These are phyloP conservation scores for Trichothecium roseum DNA, from an alignment of 2,329 filamentous ascomycete species.

Conservation along the genomic window DNA sequence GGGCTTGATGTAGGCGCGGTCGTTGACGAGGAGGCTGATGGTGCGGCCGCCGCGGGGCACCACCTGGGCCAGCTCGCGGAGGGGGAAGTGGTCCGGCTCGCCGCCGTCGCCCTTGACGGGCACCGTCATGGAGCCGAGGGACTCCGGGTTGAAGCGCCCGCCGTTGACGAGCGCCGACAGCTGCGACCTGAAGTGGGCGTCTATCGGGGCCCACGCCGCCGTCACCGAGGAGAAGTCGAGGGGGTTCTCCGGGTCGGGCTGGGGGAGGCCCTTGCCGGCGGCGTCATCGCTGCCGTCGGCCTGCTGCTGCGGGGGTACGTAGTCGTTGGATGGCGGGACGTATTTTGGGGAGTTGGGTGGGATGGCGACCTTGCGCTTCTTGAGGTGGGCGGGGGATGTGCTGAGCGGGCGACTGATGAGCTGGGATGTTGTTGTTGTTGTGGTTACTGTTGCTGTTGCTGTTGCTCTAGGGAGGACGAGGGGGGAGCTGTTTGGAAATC, in stretches of 20 bases:
- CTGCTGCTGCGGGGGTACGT: conserved; percentile 7
- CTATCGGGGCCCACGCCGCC: conserved; percentile 29
- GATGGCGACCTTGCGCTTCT: conserved; percentile 27
- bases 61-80: conserved; percentile 45
- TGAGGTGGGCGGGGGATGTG: conserved; percentile 17
- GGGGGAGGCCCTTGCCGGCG: conserved; percentile 11
- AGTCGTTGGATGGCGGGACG: conserved; percentile 9
- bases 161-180: conserved; percentile 29
- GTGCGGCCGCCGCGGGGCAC: conserved; percentile 33
- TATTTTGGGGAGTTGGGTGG: conserved; percentile 17
- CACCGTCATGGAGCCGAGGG: conserved; percentile 34
- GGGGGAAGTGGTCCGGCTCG: conserved; percentile 25
- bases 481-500: neutral
- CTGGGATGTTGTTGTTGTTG: conserved; percentile 1
- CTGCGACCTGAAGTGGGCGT: conserved; percentile 31
- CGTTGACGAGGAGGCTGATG: conserved; percentile 30
- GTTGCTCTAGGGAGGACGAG: no score
- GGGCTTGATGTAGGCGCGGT: conserved; percentile 36
- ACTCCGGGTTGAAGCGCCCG: conserved; percentile 41
- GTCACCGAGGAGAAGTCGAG: conserved; percentile 38
- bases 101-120: conserved; percentile 18
- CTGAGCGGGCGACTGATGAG: conserved; percentile 16
- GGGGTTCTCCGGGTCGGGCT: conserved; percentile 29
- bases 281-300: conserved; percentile 4
- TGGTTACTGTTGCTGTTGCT: conserved; percentile 5